Evolutionary conservation across 192 early-diverging fungal genomes (phyloP), one percentile per base, ranked within the genome.

Genomic region (Obelidium mucronatum): DNA sequence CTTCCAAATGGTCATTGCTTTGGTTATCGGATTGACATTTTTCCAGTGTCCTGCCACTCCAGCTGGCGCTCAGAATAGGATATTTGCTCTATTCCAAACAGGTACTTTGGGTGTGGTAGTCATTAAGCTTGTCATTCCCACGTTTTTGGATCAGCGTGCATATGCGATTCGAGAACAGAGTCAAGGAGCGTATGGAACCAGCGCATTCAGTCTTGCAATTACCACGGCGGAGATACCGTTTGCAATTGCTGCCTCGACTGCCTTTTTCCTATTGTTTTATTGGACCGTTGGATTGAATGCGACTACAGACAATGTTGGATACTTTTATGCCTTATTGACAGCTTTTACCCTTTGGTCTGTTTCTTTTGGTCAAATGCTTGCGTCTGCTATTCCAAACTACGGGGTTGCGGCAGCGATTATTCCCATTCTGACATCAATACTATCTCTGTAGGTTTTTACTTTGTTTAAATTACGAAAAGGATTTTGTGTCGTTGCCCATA

Each of bases 1-100:
- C n/a, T 82, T 91, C 66, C 79, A 89, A 66, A 51, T 67, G 2
- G 30, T 36, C 51, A 52, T 31, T 39, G 86, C 88, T 1, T 78
- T 95, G n/a, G 53, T 89, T 13, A 87, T 91, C 40, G 92, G 91
- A 8, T 91, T 95, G 81, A 88, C 92, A 22, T 95, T 91, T 81
- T 92, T 84, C 86, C 84, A 91, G 35, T 75, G 91, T 8, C 80
- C 80, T 22, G 13, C 83, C 40, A 83, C 90, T 11, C 78, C 85
- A 4, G 74, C 79, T 28, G 92, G 92, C 60, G 74, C 89, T 26
- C 89, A 91, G 75, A 90, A 90, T 73, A 86, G 86, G 37, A 80
- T 92, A 6, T 92, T 93, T 80, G 89, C 89, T 5, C 81, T 95
- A 22, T 95, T 93, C 79, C 83, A 85, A 76, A 86, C 87, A 13